Evolutionary conservation across 2,329 filamentous ascomycete genomes (phyloP), one percentile per base, ranked within the genome.

Genomic region (Ambrosiella xylebori): DNA sequence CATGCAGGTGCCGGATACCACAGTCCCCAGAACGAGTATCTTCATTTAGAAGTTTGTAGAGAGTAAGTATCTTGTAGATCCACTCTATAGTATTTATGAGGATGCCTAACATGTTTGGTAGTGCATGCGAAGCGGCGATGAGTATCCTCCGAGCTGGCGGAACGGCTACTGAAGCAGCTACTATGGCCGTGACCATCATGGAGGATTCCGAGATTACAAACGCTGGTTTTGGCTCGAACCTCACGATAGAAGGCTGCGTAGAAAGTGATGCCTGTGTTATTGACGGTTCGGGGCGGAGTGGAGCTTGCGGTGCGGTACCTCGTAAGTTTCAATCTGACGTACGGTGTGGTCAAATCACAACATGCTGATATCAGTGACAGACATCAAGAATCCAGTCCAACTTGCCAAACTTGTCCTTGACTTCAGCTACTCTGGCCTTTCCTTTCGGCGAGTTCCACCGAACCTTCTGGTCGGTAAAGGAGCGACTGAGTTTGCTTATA

Each of bases 181-280:
- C 96, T 69, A 84, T 86, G 55, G 88, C 93, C 37, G 82, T 98
- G 65, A 87, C 85, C 64, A 76, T 88, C 17, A 80, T 98, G 15
- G 93, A 98, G 71, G 88, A 98, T 67, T 84, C 86, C 59, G 89
- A 96, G 65, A 94, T 98, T 63, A 98, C 94, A 40, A 98, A 98
- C 68, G 87, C 91, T 41, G 93, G 93, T 0, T 97, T 86, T 67
- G 93, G 94, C 52, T 98, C 93, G 71, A 98, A 98, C 65, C 74
- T 98, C 27, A 84, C 88, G 50, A 86, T 95, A 62, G 85, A 96
- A 64, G 93, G 93, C 1, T 80, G 82, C 1, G 93, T 97, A 11
- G 93, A 98, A 69, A 94, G 90, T 64, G 93, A 98, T 73, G 93
- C 93, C 58, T 90, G 88, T 0, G 80, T 98, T 57, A 86, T 98